These are phyloP conservation scores for Diospyros lotus DNA, from an alignment of 148 eudicot species.

Conservation along the genomic window DNA sequence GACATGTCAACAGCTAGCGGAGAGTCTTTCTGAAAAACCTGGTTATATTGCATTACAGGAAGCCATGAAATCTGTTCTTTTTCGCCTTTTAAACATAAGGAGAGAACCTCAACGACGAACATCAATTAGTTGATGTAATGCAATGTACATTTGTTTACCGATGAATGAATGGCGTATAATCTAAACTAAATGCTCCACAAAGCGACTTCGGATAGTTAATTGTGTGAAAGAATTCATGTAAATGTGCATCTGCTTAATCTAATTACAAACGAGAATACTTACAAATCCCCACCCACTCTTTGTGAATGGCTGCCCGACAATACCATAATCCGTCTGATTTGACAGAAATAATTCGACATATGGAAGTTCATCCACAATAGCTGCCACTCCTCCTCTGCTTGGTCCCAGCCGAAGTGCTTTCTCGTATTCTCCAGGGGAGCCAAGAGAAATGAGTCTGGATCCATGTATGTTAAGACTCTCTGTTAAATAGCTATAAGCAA, in stretches of 20 bases:
- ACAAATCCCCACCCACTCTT: constrained; percentile 50
- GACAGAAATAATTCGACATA: constrained; percentile 33
- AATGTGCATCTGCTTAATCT: background rate
- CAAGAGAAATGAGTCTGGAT: constrained; percentile 25
- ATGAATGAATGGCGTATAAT: too few relatives aligned
- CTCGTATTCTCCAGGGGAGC: constrained; percentile 25
- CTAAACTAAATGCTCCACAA: too few relatives aligned
- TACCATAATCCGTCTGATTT: constrained; percentile 16
- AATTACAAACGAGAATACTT: constrained; percentile 11
- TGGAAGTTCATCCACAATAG: constrained; percentile 39
- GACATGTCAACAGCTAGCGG: constrained; percentile 46
- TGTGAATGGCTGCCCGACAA: constrained; percentile 32
- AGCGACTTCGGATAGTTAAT: too few relatives aligned
- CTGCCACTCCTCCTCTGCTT: constrained; percentile 32
- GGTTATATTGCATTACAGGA: background rate
- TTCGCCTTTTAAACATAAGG: too few relatives aligned
- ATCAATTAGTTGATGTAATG: too few relatives aligned
- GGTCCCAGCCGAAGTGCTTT: constrained; percentile 27
- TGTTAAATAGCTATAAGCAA: constrained; percentile 26
- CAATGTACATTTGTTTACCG: too few relatives aligned
- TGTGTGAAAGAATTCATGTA: background rate
- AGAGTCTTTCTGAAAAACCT: constrained; percentile 51
- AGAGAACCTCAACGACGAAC: too few relatives aligned
- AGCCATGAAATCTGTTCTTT: too few relatives aligned
- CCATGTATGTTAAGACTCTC: constrained; percentile 21